Evolutionary conservation across 768 basidiomycete genomes (phyloP).

Genomic region (Hypholoma fasciculare): DNA sequence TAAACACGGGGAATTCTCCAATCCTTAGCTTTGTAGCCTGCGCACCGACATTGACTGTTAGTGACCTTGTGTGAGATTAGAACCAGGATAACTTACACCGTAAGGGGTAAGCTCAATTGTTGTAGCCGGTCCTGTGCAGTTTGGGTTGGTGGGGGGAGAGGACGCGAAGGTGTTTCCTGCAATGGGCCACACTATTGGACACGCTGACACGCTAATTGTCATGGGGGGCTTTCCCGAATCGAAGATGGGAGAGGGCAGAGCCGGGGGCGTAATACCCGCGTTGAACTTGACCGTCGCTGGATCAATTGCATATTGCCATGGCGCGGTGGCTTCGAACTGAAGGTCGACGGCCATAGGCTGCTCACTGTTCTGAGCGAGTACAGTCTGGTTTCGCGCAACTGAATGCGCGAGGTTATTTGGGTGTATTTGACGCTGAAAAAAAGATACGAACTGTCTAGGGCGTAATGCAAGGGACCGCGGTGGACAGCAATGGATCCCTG

Average conservation of each 20-base stretch:
- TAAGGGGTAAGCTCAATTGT: slow-evolving; percentile 48
- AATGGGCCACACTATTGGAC: slow-evolving; percentile 44
- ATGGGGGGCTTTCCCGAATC: slow-evolving; percentile 49
- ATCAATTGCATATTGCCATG: slow-evolving; percentile 59
- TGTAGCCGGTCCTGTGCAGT: slow-evolving; percentile 40
- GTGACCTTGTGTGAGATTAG: too few species aligned
- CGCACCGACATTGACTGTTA: too few species aligned
- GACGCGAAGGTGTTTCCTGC: slow-evolving; percentile 52
- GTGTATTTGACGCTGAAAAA: not conserved
- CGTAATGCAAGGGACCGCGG: slow-evolving; percentile 55
- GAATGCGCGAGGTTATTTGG: not conserved
- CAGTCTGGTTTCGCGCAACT: slow-evolving; percentile 35
- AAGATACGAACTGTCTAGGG: slow-evolving; percentile 44
- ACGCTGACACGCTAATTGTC: slow-evolving; percentile 49
- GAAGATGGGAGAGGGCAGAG: slow-evolving; percentile 46
- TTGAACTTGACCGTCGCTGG: slow-evolving; percentile 41
- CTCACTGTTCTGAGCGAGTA: slow-evolving; percentile 41
- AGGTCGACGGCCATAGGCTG: slow-evolving; percentile 49
- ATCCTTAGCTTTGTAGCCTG: slow-evolving; percentile 41
- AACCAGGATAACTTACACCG: slow-evolving; percentile 36
- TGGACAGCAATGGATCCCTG: slow-evolving; percentile 54
- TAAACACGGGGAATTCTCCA: slow-evolving; percentile 41
- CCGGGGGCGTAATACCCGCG: slow-evolving; percentile 28
- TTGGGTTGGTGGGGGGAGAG: slow-evolving; percentile 42
- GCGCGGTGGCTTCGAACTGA: slow-evolving; percentile 45